Evolutionary conservation across 2,329 filamentous ascomycete species (phyloP).

Genomic region (Botrytis byssoidea): DNA sequence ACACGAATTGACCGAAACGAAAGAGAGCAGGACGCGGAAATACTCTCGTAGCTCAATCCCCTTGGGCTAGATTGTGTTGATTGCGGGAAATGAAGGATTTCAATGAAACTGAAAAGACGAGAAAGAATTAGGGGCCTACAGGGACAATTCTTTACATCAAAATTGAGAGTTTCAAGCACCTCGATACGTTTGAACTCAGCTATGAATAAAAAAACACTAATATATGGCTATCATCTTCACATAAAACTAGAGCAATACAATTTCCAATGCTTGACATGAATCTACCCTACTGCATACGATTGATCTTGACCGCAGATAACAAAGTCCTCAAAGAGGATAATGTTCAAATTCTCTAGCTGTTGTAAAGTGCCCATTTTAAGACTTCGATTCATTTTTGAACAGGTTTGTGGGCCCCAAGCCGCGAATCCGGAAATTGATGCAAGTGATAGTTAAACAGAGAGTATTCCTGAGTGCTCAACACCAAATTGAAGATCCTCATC

Average conservation of each 20-base stretch:
- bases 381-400: not conserved
- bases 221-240: fast-evolving
- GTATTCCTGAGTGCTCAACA: too few species aligned
- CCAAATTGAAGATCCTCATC: too few species aligned
- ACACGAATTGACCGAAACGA: not conserved
- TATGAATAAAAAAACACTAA: fast-evolving
- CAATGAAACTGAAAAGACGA: too few species aligned
- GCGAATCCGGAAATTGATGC: too few species aligned
- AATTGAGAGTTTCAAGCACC: fast-evolving
- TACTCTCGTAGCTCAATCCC: not conserved
- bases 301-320: too few species aligned
- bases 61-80: not conserved
- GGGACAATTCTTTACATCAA: fast-evolving
- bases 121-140: not conserved
- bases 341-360: fast-evolving
- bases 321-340: too few species aligned
- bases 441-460: too few species aligned
- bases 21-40: not conserved
- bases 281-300: too few species aligned
- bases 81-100: too few species aligned
- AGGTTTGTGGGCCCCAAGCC: too few species aligned
- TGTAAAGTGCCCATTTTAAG: fast-evolving
- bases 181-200: not conserved
- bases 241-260: not conserved
- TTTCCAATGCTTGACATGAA: too few species aligned